Evolutionary conservation across 202 grass and related monocot genomes (phyloP).

Genomic region (Elaeis oleifera): DNA sequence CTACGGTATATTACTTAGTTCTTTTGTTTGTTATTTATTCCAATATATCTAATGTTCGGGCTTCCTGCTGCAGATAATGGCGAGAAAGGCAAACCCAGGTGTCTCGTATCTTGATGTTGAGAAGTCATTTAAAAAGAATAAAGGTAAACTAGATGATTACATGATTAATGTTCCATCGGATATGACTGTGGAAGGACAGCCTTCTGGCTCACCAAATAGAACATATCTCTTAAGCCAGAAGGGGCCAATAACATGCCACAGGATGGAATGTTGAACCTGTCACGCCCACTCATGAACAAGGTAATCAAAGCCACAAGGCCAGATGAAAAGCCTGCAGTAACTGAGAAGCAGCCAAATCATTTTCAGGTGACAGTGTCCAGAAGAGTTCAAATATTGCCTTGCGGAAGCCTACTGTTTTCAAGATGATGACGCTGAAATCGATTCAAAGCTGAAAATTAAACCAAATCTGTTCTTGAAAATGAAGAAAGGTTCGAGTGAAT

Average conservation of each 20-base stretch:
- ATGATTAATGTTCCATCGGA: constrained; percentile 36
- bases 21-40: not conserved
- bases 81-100: constrained; percentile 66
- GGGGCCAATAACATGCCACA: not conserved
- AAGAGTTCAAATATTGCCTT: constrained; percentile 39
- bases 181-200: no score
- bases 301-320: constrained; percentile 34
- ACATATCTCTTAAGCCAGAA: not conserved
- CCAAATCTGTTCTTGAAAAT: constrained; percentile 52
- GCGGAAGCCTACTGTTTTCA: constrained; percentile 62
- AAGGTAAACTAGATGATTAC: constrained; percentile 65
- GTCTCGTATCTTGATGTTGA: constrained; percentile 75
- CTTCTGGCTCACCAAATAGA: constrained; percentile 1
- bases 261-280: constrained; percentile 6
- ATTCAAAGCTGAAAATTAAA: constrained; percentile 53
- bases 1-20: not conserved
- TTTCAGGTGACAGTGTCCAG: constrained; percentile 10
- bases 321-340: constrained; percentile 39
- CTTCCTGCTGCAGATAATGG: constrained; percentile 50
- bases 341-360: constrained; percentile 24
- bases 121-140: constrained; percentile 49
- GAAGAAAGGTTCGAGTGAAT: constrained; percentile 55
- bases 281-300: constrained; percentile 21
- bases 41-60: not conserved
- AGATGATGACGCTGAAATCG: constrained; percentile 49